phyloP scores from a whole-genome alignment of 208 protist genomes.

The Angomonas deanei region DNA sequence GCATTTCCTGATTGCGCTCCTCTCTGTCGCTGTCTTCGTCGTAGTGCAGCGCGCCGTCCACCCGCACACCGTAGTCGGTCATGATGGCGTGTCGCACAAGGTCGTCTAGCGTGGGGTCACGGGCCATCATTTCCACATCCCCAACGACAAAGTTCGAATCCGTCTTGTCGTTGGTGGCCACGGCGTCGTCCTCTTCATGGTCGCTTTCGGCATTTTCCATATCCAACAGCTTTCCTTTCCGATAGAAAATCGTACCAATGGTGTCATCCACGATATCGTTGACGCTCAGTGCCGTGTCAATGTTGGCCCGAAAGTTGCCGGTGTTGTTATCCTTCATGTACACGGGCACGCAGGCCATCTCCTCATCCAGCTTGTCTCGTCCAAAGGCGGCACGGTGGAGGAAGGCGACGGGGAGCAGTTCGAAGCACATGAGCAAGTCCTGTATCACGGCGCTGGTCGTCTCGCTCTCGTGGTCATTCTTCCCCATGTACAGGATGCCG shows the following conservation, averaged over 20 bases:
- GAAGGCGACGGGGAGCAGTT: conserved; percentile 76
- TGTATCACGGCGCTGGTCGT: conserved; percentile 52
- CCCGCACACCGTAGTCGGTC: conserved; percentile 57
- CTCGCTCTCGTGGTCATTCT: conserved; percentile 30
- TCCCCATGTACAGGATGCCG: conserved; percentile 46
- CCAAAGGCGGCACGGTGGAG: conserved; percentile 77
- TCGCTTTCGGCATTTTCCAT: conserved; percentile 61
- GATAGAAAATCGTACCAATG: conserved; percentile 79
- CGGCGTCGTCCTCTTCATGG: background rate
- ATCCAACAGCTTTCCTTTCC: conserved; percentile 70
- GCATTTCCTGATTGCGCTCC: conserved; percentile 58
- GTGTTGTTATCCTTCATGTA: conserved; percentile 76
- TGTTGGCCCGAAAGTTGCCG: conserved; percentile 52
- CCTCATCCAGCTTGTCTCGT: conserved; percentile 58
- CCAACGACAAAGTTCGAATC: conserved; percentile 7
- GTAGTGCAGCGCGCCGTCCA: conserved; percentile 65
- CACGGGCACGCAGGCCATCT: conserved; percentile 71
- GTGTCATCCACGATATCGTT: conserved; percentile 82
- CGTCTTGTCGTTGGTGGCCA: conserved; percentile 2
- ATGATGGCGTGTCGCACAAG: conserved; percentile 66
- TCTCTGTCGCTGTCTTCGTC: conserved; percentile 74
- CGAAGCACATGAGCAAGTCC: conserved; percentile 84
- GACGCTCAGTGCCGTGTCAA: conserved; percentile 68
- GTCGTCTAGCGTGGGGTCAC: conserved; percentile 67
- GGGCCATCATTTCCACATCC: conserved; percentile 29